Evolutionary conservation across 208 protist genomes (phyloP).

Genomic region (Blastocrithidia nonstop): DNA sequence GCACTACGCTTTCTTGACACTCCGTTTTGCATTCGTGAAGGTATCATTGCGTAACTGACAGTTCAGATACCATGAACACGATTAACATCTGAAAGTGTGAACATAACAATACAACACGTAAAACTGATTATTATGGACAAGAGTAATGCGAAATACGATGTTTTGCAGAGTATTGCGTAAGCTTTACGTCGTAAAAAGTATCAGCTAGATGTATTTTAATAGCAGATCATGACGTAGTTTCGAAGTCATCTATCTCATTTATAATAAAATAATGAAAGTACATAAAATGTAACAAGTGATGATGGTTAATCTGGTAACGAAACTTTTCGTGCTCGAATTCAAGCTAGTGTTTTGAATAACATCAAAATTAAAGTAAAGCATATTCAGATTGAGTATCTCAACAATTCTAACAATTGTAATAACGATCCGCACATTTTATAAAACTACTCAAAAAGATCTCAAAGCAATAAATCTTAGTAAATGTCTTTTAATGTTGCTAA

Average conservation of each 20-base stretch:
- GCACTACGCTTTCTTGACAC: constrained; percentile 41
- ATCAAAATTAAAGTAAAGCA: constrained; percentile 37
- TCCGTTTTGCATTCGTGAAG: constrained; percentile 37
- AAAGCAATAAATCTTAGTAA: too few relatives aligned
- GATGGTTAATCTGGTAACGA: constrained; percentile 7
- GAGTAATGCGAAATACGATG: constrained; percentile 21
- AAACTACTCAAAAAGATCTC: too few relatives aligned
- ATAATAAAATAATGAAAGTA: too few relatives aligned
- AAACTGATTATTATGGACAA: constrained; percentile 42
- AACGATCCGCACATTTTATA: too few relatives aligned
- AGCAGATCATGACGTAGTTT: constrained; percentile 14
- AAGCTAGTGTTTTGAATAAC: constrained; percentile 66
- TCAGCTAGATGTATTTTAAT: constrained; percentile 31
- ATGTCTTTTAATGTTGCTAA: too few relatives aligned
- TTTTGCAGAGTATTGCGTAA: constrained; percentile 24
- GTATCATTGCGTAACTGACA: constrained; percentile 47
- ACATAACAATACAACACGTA: constrained; percentile 34
- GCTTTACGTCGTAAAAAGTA: constrained; percentile 18
- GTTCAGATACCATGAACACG: constrained; percentile 64
- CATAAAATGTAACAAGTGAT: neutral
- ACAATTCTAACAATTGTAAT: too few relatives aligned
- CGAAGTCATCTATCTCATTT: too few relatives aligned
- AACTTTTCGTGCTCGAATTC: constrained; percentile 60
- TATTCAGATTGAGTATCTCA: constrained; percentile 33
- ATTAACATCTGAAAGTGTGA: constrained; percentile 53